Percentiles rank a stretch among this genome's conserved stretches.
Evolutionary conservation across 305 asterid genomes (phyloP).

Genomic region (Striga hermonthica): DNA sequence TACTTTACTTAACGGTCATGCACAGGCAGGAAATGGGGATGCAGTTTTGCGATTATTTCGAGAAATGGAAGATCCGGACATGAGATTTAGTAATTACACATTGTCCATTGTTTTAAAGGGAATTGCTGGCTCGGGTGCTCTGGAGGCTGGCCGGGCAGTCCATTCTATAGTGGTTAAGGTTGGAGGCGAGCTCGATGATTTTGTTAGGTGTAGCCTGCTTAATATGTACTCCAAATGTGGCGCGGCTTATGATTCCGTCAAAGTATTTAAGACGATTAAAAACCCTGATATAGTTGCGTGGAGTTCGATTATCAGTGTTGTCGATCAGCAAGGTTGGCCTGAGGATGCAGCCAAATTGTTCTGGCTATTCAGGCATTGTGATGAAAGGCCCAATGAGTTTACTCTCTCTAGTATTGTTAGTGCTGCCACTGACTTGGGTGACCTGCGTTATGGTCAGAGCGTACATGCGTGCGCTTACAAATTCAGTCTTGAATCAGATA

Average conservation of each 20-base stretch:
- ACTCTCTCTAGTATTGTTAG: constrained; percentile 65
- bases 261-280: constrained; percentile 49
- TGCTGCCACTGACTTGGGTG: constrained; percentile 59
- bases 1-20: constrained; percentile 77
- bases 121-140: constrained; percentile 47
- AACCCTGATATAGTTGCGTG: constrained; percentile 76
- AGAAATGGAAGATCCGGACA: constrained; percentile 56
- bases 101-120: constrained; percentile 75
- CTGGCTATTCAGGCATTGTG: constrained; percentile 56
- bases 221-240: constrained; percentile 86
- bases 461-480: constrained; percentile 72
- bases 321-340: constrained; percentile 69
- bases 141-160: constrained; percentile 55
- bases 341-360: constrained; percentile 65
- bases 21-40: constrained; percentile 61
- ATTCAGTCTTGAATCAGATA: constrained; percentile 55
- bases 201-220: constrained; percentile 64
- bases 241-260: constrained; percentile 52
- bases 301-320: constrained; percentile 69
- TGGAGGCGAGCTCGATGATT: constrained; percentile 62
- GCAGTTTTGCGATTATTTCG: constrained; percentile 54
- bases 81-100: constrained; percentile 58
- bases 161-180: constrained; percentile 66
- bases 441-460: constrained; percentile 54
- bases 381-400: constrained; percentile 67